phyloP scores from a whole-genome alignment of 257 asterid species.

The Scutellaria minor region DNA sequence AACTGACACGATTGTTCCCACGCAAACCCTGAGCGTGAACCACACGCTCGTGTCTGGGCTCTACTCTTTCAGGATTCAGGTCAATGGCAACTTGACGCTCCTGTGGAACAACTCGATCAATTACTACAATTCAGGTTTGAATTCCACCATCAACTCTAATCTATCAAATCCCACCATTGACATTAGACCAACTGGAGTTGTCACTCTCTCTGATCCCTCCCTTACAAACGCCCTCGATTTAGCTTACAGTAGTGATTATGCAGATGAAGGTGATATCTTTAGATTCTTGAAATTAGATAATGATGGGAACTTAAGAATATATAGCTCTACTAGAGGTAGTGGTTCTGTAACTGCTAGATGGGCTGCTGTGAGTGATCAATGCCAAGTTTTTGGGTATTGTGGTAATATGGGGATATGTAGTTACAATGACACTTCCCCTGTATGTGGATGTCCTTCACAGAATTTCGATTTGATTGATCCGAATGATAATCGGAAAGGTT shows the following conservation, averaged over 20 bases:
- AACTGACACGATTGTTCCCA: conserved; percentile 68
- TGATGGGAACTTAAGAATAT: conserved; percentile 85
- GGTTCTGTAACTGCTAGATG: conserved; percentile 52
- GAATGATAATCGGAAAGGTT: conserved; percentile 65
- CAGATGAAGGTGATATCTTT: conserved; percentile 51
- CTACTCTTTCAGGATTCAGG: conserved; percentile 50
- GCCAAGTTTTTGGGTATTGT: conserved; percentile 79
- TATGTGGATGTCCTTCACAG: conserved; percentile 71
- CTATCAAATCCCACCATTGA: conserved; percentile 54
- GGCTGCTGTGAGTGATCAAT: conserved; percentile 87
- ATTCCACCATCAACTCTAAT: conserved; percentile 48
- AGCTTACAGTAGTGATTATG: conserved; percentile 76
- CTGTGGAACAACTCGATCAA: conserved; percentile 56
- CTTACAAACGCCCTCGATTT: conserved; percentile 42
- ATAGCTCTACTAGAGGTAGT: conserved; percentile 60
- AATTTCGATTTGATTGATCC: conserved; percentile 65
- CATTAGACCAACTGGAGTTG: conserved; percentile 56
- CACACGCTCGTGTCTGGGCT: conserved; percentile 55
- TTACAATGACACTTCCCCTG: conserved; percentile 62
- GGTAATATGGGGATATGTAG: conserved; percentile 84
- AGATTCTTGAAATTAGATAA: conserved; percentile 66
- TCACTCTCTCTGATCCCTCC: conserved; percentile 55
- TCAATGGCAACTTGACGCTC: conserved; percentile 66
- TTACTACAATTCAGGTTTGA: conserved; percentile 72
- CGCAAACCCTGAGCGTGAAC: conserved; percentile 49